Base-by-base conservation (phyloP, 345 rosid species). In the Bruguiera gymnorhiza region DNA sequence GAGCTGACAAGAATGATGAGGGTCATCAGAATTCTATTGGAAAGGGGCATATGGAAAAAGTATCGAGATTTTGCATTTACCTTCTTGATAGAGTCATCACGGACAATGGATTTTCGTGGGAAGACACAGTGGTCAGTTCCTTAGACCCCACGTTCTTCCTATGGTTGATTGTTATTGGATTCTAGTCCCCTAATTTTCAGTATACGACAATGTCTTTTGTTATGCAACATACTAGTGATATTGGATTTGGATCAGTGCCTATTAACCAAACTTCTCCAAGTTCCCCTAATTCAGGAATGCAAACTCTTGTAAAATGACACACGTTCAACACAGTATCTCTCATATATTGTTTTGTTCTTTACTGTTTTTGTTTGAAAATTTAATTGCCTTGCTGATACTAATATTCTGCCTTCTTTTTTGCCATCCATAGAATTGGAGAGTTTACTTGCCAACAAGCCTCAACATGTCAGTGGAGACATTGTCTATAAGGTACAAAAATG, bases 41-140 rank as follows among this genome's bases (percentile, higher is more conserved):
- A 26, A 80, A 77, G 65, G 71, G 62, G 11, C 75, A 85, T 75
- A 72, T 88, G 76, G 80, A 81, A 76, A 82, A 68, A 63, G 36
- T 87, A 65, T 73, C 87, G 3, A 86, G 78, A 72, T 92, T 92
- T 79, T 95, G 97, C 78, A 55, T 90, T 59, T 86, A 75, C 78
- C 85, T 95, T 75, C 91, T 95, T 19, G 79, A 89, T 78, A 87
- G 84, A 79, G 76, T 84, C 53, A 70, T 92, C 43, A 11, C 53
- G 10, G 94, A 87, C 70, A 79, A 79, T 63, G 66, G 72, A 43
- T 92, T 92, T 83, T 76, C 83, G 15, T 90, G 97, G 98, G 85
- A 81, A 74, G 94, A 90, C 60, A 79, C 63, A 4, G 72, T 78
- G 90, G 99, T 95, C 48, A 85, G 92, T 75, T 70, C 54, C 74